Percentiles rank a stretch among this genome's conserved stretches.
Conservation (phyloP, 768 basidiomycete genomes). For the Lactifluus piperatus region DNA sequence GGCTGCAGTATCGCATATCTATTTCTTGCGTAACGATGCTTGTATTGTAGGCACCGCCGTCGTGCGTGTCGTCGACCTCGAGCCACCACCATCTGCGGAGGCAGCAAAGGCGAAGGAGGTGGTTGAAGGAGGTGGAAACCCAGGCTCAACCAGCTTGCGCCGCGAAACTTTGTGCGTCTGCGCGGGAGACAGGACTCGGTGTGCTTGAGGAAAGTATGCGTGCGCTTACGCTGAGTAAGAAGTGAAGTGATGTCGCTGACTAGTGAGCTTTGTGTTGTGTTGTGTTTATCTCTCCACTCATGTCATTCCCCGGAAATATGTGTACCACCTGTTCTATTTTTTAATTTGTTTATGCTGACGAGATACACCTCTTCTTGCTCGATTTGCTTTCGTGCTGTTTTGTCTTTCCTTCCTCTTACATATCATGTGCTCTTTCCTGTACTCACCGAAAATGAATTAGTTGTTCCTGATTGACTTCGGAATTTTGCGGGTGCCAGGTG, state of each 20-base stretch:
- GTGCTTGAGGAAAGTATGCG: slow-evolving; percentile 60
- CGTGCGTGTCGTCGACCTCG: slow-evolving; percentile 70
- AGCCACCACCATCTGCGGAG: slow-evolving; percentile 24
- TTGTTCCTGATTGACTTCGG: too few species aligned
- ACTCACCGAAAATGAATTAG: too few species aligned
- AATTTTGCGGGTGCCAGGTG: too few species aligned
- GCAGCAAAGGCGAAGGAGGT: background rate
- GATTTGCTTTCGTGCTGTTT: too few species aligned
- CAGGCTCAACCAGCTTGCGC: background rate
- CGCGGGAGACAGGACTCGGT: slow-evolving; percentile 11
- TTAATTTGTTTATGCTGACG: too few species aligned
- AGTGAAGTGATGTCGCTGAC: background rate
- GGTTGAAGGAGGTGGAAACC: background rate
- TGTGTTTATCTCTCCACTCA: too few species aligned
- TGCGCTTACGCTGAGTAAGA: slow-evolving; percentile 53
- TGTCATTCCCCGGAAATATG: too few species aligned
- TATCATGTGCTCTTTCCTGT: too few species aligned
- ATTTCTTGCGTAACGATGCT: slow-evolving; percentile 48
- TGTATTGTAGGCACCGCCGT: slow-evolving; percentile 45
- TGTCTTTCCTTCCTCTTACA: too few species aligned
- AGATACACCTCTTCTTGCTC: too few species aligned
- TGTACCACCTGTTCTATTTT: background rate
- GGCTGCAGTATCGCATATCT: too few species aligned
- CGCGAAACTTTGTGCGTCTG: slow-evolving; percentile 5
- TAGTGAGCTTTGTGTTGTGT: background rate